Percentiles rank a stretch among this genome's conserved stretches.
Conservation (phyloP, 345 rosid species). For the Gossypium turneri region DNA sequence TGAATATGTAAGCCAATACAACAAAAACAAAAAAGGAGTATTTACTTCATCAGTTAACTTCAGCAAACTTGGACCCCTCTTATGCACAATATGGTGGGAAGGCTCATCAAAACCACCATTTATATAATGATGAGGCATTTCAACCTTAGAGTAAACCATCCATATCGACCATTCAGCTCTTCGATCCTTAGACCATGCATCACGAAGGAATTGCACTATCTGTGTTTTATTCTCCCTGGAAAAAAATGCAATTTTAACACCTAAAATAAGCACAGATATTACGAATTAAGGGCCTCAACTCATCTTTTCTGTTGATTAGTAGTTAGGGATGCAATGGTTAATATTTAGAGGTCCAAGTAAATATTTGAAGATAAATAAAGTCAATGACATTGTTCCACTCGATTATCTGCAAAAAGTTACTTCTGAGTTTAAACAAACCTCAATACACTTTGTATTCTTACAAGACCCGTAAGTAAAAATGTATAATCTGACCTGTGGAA, state of each 20-base stretch:
- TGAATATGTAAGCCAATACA: slow-evolving; percentile 18
- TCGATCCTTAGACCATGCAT: slow-evolving; percentile 74
- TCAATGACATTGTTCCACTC: background rate
- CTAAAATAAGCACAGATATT: background rate
- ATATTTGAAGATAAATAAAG: background rate
- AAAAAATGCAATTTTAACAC: slow-evolving; percentile 21
- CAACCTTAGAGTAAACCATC: slow-evolving; percentile 93
- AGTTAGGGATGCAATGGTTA: background rate
- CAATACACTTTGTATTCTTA: background rate
- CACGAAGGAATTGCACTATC: slow-evolving; percentile 62
- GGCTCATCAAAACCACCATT: slow-evolving; percentile 70
- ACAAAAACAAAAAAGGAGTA: slow-evolving; percentile 15
- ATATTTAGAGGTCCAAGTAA: slow-evolving; percentile 1
- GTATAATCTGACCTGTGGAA: slow-evolving; percentile 66
- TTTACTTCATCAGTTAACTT: slow-evolving; percentile 71
- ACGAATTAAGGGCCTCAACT: background rate
- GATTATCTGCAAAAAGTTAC: background rate
- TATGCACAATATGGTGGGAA: slow-evolving; percentile 49
- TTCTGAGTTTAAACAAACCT: slow-evolving; percentile 3
- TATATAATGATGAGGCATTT: slow-evolving; percentile 94
- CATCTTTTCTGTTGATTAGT: background rate
- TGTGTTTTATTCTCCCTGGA: slow-evolving; percentile 61
- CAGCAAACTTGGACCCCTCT: slow-evolving; percentile 56
- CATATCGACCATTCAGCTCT: slow-evolving; percentile 98
- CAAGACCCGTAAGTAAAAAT: background rate